Base-by-base conservation (phyloP, 179 eudicot species). In the Spergularia azorica region DNA sequence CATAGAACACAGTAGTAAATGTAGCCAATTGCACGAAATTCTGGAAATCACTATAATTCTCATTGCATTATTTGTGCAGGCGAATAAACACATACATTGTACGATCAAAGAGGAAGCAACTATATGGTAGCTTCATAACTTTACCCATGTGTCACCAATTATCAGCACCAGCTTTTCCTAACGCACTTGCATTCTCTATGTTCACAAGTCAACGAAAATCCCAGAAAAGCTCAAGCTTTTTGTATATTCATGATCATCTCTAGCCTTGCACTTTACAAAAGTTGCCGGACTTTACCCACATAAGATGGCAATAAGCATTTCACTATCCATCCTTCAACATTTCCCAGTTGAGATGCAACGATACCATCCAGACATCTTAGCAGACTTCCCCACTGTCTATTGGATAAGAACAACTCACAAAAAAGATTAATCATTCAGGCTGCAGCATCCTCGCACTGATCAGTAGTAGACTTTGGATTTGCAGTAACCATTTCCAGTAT, bases 401-500 rank as follows among this genome's bases (percentile, higher is more conserved):
- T 76, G 54, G 21, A n/a, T 61, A 62, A 78, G 48, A 64, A 52
- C 26, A 76, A 11, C 21, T 70, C 18, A 4, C 15, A 41, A 66
- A n/a, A 9, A 10, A 9, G 55, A 10, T 38, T 8, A 61, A 63
- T 66, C 76, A 52, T 21, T 80, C 60, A 71, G 48, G 62, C 72
- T 48, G 17, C 51, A 43, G 6, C 71, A 60, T 65, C 50, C 64
- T 76, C 77, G 75, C 11, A 20, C 12, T 82, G 63, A 68, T 41
- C 75, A 60, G 77, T 10, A 48, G 66, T 10, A 17, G 76, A 67
- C 21, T 66, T 83, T 16, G 89, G 75, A 15, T 88, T 78, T 51
- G 79, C 70, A 70, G 89, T 77, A 80, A 80, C 78, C 82, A 94
- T 85, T 82, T 90, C 97, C 76, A 95, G 82, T 74, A 90, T 87